These are phyloP conservation scores for Phytophthora megakarya DNA, from an alignment of 352 stramenopile genomes.

Conservation along the genomic window DNA sequence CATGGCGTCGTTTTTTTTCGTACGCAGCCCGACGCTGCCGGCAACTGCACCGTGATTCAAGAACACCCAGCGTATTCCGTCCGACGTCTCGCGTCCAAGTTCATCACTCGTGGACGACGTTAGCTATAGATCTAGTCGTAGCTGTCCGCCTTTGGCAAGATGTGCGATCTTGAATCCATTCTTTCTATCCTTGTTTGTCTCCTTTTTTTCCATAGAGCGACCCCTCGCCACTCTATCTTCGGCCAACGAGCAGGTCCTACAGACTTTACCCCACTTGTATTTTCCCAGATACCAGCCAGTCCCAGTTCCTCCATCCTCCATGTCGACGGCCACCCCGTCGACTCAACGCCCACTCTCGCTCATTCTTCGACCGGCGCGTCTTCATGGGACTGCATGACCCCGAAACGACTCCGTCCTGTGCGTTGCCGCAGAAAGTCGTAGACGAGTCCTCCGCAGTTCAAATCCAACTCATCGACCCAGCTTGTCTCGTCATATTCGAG, in stretches of 20 bases:
- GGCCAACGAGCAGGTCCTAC: no score
- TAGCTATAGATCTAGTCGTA: no score
- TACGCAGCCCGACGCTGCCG: background rate
- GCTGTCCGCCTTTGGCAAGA: no score
- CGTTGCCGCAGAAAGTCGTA: constrained; percentile 8
- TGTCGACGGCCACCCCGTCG: background rate
- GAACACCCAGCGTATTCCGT: background rate
- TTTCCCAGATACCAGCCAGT: no score
- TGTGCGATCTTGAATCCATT: no score
- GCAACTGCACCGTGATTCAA: background rate
- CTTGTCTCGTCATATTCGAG: constrained; percentile 7
- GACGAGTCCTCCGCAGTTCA: constrained; percentile 12
- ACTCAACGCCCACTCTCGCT: no score
- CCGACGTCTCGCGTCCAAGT: background rate
- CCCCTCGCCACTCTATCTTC: constrained; percentile 3
- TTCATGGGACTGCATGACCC: no score
- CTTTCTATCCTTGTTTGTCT: no score
- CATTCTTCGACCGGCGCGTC: no score
- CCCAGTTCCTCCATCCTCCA: background rate
- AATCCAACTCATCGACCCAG: background rate
- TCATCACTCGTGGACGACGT: no score
- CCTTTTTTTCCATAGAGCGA: constrained; percentile 2
- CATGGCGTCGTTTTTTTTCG: constrained; percentile 13
- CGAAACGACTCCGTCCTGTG: background rate
- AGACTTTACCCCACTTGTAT: background rate